phyloP scores from a whole-genome alignment of 805 yeast genomes.

The Yamadazyma ubonensis region DNA sequence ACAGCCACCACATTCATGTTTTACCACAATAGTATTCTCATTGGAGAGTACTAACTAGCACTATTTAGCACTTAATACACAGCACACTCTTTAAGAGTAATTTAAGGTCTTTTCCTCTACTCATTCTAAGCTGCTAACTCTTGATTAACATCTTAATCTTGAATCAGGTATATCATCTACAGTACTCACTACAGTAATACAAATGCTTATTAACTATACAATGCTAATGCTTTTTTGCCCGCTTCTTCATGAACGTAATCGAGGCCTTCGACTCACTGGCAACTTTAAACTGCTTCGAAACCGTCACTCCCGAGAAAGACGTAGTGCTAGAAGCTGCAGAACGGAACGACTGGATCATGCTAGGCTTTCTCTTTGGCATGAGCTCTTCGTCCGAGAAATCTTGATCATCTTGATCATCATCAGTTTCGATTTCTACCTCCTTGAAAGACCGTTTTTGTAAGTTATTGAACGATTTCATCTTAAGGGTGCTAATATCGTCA shows the following conservation, averaged over 20 bases:
- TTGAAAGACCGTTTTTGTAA: conserved; percentile 22
- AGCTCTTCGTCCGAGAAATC: conserved; percentile 34
- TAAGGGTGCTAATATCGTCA: conserved; percentile 50
- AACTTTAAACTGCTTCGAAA: conserved; percentile 52
- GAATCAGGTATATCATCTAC: too few relatives aligned
- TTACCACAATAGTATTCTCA: too few relatives aligned
- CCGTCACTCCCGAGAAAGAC: conserved; percentile 50
- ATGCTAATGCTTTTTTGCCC: conserved; percentile 13
- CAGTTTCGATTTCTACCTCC: conserved; percentile 27
- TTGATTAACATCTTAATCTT: too few relatives aligned
- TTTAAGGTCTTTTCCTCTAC: too few relatives aligned
- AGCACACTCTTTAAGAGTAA: too few relatives aligned
- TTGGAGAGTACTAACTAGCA: too few relatives aligned
- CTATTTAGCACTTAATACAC: too few relatives aligned
- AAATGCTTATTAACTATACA: neutral
- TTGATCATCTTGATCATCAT: conserved; percentile 15
- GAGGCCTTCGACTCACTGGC: conserved; percentile 59
- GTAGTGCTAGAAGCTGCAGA: conserved; percentile 39
- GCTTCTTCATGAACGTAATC: conserved; percentile 47
- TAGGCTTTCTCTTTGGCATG: conserved; percentile 44
- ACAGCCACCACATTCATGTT: too few relatives aligned
- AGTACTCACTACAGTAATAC: too few relatives aligned
- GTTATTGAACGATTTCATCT: conserved; percentile 31
- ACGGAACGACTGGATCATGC: conserved; percentile 48
- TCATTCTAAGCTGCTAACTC: too few relatives aligned